phyloP scores from a whole-genome alignment of 1,284 basidiomycete species.

The Trametes versicolor region DNA sequence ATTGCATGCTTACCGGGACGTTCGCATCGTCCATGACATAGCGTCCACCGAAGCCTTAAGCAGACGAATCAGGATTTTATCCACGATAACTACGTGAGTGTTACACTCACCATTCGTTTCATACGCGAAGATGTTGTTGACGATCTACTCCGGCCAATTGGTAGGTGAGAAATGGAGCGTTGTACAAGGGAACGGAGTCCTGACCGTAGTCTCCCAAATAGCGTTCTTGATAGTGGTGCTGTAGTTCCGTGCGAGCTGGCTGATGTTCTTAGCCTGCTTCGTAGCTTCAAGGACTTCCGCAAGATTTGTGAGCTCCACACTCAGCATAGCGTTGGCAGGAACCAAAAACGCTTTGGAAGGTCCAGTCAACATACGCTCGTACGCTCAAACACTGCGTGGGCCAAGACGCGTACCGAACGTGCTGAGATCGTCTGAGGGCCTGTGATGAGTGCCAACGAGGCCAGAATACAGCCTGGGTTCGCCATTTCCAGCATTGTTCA shows the following conservation, averaged over 20 bases:
- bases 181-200: conserved; percentile 22
- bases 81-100: neutral
- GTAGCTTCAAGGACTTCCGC: conserved; percentile 66
- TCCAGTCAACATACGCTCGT: neutral
- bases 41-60: conserved; percentile 65
- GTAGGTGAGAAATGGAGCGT: neutral
- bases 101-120: conserved; percentile 71
- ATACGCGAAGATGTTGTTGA: conserved; percentile 77
- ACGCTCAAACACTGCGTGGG: neutral
- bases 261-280: conserved; percentile 58
- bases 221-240: conserved; percentile 69
- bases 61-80: neutral
- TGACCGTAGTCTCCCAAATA: conserved; percentile 70
- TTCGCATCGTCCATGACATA: conserved; percentile 88
- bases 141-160: conserved; percentile 50
- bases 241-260: conserved; percentile 63
- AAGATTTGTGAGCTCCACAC: conserved; percentile 72
- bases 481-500: conserved; percentile 72
- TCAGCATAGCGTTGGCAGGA: conserved; percentile 84
- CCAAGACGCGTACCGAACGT: conserved; percentile 60
- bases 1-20: conserved; percentile 67
- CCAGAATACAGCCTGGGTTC: conserved; percentile 73
- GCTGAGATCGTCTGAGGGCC: conserved; percentile 80
- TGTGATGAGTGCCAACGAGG: conserved; percentile 77
- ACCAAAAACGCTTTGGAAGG: conserved; percentile 67